A percentile compares a stretch with the other conserved stretches of the same genome.
Conservation (phyloP, 208 protist species). For the Crithidia expoeki region DNA sequence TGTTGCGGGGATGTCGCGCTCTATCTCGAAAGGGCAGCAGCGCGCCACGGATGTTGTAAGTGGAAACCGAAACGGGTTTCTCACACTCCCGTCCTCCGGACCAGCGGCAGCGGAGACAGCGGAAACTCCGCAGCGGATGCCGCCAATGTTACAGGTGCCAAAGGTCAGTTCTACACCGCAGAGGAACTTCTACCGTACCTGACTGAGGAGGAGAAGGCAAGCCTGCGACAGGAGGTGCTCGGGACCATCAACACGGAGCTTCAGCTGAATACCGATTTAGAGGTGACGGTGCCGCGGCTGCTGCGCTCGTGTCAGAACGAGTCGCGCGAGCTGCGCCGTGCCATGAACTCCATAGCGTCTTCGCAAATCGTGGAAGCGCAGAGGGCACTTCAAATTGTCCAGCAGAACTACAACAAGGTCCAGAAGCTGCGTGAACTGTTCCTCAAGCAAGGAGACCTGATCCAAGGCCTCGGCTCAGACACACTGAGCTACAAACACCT, state of each 20-base stretch:
- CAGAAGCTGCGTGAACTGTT: slow-evolving; percentile 69
- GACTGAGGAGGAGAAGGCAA: slow-evolving; percentile 54
- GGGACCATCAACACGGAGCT: slow-evolving; percentile 82
- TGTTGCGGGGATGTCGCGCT: slow-evolving; percentile 26
- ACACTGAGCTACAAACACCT: slow-evolving; percentile 74
- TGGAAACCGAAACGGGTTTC: slow-evolving; percentile 29
- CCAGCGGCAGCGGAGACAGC: not conserved
- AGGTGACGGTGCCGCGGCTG: slow-evolving; percentile 77
- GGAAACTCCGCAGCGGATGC: not conserved
- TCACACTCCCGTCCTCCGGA: slow-evolving; percentile 6
- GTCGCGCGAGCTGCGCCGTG: slow-evolving; percentile 72
- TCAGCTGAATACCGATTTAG: slow-evolving; percentile 66
- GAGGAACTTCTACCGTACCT: slow-evolving; percentile 77
- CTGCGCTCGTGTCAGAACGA: slow-evolving; percentile 75
- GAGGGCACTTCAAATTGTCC: slow-evolving; percentile 74
- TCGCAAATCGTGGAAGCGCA: slow-evolving; percentile 82
- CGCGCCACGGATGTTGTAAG: slow-evolving; percentile 33
- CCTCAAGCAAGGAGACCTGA: slow-evolving; percentile 76
- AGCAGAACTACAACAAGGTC: slow-evolving; percentile 64
- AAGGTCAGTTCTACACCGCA: slow-evolving; percentile 59
- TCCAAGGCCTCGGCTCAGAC: slow-evolving; percentile 71
- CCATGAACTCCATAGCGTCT: slow-evolving; percentile 81
- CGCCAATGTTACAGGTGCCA: not conserved
- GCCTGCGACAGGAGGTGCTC: slow-evolving; percentile 70
- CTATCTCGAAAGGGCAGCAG: slow-evolving; percentile 35